Conservation (phyloP, 2,329 filamentous ascomycete species). For the Cladosporium velox region DNA sequence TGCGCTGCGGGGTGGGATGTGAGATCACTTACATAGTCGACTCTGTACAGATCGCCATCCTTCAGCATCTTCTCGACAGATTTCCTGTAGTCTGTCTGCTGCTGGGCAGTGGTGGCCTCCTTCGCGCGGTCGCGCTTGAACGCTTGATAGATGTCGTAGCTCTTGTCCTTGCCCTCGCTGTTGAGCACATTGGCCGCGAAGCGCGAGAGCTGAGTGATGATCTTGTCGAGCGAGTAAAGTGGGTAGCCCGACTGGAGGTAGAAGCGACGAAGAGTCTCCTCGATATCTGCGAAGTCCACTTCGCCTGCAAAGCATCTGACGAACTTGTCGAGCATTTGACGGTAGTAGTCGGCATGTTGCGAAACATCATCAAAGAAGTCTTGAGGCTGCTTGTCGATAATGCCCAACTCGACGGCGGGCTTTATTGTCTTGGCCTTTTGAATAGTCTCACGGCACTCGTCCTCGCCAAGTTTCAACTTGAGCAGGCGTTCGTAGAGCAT, state of each 20-base stretch:
- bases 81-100: slow-evolving; percentile 86
- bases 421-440: slow-evolving; percentile 72
- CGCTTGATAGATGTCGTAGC: slow-evolving; percentile 81
- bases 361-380: slow-evolving; percentile 73
- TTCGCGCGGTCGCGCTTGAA: slow-evolving; percentile 80
- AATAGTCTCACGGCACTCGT: slow-evolving; percentile 72
- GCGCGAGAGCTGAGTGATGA: slow-evolving; percentile 77
- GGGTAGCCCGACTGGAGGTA: slow-evolving; percentile 92
- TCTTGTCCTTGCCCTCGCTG: slow-evolving; percentile 88
- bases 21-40: slow-evolving; percentile 75
- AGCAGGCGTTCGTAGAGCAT: slow-evolving; percentile 83
- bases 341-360: slow-evolving; percentile 74
- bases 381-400: slow-evolving; percentile 72
- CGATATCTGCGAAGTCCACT: slow-evolving; percentile 78
- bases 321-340: slow-evolving; percentile 79
- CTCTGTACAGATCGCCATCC: slow-evolving; percentile 86
- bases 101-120: slow-evolving; percentile 84
- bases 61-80: slow-evolving; percentile 91
- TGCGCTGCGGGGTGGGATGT: not conserved
- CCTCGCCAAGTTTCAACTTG: slow-evolving; percentile 78
- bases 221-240: slow-evolving; percentile 87
- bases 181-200: slow-evolving; percentile 82
- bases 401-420: slow-evolving; percentile 78
- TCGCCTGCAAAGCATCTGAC: slow-evolving; percentile 84
- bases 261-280: slow-evolving; percentile 87